Evolutionary conservation across 306 rosid species (phyloP), one percentile per base, ranked within the genome.

Genomic region (Aeschynomene evenia): DNA sequence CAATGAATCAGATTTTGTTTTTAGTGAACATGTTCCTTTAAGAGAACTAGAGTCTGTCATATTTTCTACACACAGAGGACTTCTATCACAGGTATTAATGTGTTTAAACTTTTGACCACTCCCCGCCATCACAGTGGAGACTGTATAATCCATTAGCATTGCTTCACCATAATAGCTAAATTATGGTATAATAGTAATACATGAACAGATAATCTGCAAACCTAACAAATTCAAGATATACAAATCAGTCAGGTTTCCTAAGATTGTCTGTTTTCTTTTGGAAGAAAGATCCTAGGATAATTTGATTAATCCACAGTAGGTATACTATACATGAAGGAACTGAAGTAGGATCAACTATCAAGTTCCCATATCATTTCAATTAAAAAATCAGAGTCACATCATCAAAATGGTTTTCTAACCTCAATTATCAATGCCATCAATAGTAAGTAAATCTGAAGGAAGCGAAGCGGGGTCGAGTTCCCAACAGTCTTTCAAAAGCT

Each of bases 391-490:
- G 68, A 63, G 69, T 81, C 73, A 77, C 82, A 9, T 77, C 52
- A 18, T 69, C 83, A 49, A 82, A 81, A 29, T 82, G 55, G 74
- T 84, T 86, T 85, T 80, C 83, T 50, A 68, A 48, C 69, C 70
- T 55, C 67, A 75, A 46, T 63, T 70, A 76, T 79, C 37, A 58
- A 66, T 37, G 49, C 62, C 81, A 42, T 61, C 75, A 66, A 70
- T 67, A 29, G 85, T 77, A 26, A 87, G 92, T 72, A 90, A 78
- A 81, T 88, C 86, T 12, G 90, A 63, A 57, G 97, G 89, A 84
- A 94, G 97, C 10, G 97, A 90, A 58, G 97, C 98, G 34, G 97
- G 98, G 84, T 94, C 96, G 62, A 94, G 98, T 49, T 94, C 96
- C 98, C 96, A 90, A 73, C 89, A 94, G 63, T 81, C 85, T 76